phyloP scores from a whole-genome alignment of 139 green algal species.

The Chlorella sp. region DNA sequence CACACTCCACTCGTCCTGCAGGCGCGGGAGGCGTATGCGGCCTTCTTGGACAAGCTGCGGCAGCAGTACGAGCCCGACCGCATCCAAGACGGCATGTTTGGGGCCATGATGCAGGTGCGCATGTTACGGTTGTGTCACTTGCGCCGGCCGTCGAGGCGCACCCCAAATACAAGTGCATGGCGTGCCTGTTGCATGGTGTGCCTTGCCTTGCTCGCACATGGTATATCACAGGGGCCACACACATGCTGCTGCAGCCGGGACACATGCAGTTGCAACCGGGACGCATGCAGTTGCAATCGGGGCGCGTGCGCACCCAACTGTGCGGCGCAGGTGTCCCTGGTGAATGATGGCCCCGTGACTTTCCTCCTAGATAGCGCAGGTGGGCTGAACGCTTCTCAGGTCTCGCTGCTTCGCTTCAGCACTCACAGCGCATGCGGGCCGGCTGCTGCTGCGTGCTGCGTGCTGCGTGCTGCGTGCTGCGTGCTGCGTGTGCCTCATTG shows the following conservation, averaged over 20 bases:
- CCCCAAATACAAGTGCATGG: too few species aligned
- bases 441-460: too few species aligned
- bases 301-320: too few species aligned
- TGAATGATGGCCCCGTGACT: slow-evolving; percentile 68
- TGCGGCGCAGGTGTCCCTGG: neutral
- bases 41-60: slow-evolving; percentile 59
- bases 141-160: too few species aligned
- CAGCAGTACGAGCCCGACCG: slow-evolving; percentile 49
- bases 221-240: too few species aligned
- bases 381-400: too few species aligned
- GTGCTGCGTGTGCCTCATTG: too few species aligned
- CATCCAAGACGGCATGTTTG: slow-evolving; percentile 72
- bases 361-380: slow-evolving; percentile 33
- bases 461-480: too few species aligned
- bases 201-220: neutral
- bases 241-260: neutral
- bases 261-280: neutral
- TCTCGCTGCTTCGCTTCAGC: too few species aligned
- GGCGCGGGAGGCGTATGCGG: slow-evolving; percentile 61
- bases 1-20: slow-evolving; percentile 4
- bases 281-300: neutral
- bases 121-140: too few species aligned
- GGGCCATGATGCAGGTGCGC: slow-evolving; percentile 80
- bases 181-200: slow-evolving; percentile 11
- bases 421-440: too few species aligned